Percentiles rank a stretch among this genome's conserved stretches.
These are phyloP conservation scores for Penicillium argentinense DNA, from an alignment of 495 filamentous ascomycete genomes.

Conservation along the genomic window DNA sequence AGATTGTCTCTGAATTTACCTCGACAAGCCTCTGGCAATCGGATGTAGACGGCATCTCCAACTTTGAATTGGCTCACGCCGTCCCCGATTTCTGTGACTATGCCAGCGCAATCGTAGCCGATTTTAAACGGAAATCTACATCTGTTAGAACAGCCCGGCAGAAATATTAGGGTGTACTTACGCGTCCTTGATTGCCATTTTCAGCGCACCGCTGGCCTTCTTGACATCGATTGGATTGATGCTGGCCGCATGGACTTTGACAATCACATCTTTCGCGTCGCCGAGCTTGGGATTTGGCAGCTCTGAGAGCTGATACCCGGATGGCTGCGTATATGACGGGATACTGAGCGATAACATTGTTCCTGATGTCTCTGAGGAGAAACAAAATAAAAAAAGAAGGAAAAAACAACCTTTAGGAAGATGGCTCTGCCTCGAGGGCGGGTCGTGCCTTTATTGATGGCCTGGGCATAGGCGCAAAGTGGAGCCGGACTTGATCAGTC, in stretches of 20 bases:
- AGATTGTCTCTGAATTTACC: constrained; percentile 4
- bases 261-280: constrained; percentile 44
- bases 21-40: constrained; percentile 29
- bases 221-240: constrained; percentile 54
- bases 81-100: constrained; percentile 43
- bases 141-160: background rate
- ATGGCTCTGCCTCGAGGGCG: too few relatives aligned
- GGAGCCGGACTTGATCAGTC: too few relatives aligned
- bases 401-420: too few relatives aligned
- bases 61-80: constrained; percentile 41
- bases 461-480: too few relatives aligned
- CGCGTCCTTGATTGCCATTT: constrained; percentile 29
- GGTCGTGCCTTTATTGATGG: too few relatives aligned
- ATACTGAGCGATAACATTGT: constrained; percentile 52
- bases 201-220: constrained; percentile 33
- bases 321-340: constrained; percentile 40
- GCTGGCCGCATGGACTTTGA: constrained; percentile 50
- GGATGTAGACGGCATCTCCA: constrained; percentile 54
- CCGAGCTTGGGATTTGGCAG: constrained; percentile 40
- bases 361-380: too few relatives aligned
- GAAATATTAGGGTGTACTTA: constrained; percentile 7
- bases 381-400: too few relatives aligned
- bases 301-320: constrained; percentile 41
- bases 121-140: constrained; percentile 39
- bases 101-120: constrained; percentile 48